phyloP scores from a whole-genome alignment of 78 protist genomes.

The Emiliania huxleyi region DNA sequence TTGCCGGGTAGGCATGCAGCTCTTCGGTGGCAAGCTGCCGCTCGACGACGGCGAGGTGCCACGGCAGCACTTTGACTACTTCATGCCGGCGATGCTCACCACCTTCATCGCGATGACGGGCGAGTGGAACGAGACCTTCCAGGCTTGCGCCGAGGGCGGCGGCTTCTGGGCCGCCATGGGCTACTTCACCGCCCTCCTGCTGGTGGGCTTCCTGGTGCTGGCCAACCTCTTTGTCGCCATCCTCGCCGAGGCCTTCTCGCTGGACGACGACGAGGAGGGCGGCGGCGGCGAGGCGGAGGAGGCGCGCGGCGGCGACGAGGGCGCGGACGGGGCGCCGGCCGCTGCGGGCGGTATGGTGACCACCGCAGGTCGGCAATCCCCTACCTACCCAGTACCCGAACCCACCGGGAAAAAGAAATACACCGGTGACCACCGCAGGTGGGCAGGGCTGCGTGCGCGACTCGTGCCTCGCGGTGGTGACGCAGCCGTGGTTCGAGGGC shows the following conservation, averaged over 20 bases:
- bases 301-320: too few relatives aligned
- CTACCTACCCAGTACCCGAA: too few relatives aligned
- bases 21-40: background rate
- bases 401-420: too few relatives aligned
- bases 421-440: too few relatives aligned
- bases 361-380: too few relatives aligned
- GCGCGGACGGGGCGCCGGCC: too few relatives aligned
- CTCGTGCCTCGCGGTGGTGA: background rate
- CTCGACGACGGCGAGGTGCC: background rate
- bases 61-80: conserved; percentile 14
- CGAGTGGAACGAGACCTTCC: background rate
- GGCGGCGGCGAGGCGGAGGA: background rate
- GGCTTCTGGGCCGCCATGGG: background rate
- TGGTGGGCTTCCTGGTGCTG: background rate
- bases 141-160: background rate
- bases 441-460: too few relatives aligned
- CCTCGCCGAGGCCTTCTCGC: background rate
- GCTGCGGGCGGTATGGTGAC: too few relatives aligned
- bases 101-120: conserved; percentile 8
- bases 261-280: background rate
- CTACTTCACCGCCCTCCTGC: background rate
- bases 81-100: background rate
- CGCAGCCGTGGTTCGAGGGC: background rate
- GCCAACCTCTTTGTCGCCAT: background rate
- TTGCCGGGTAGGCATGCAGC: background rate